Base-by-base conservation (phyloP, 345 rosid species). In the Angophora floribunda region DNA sequence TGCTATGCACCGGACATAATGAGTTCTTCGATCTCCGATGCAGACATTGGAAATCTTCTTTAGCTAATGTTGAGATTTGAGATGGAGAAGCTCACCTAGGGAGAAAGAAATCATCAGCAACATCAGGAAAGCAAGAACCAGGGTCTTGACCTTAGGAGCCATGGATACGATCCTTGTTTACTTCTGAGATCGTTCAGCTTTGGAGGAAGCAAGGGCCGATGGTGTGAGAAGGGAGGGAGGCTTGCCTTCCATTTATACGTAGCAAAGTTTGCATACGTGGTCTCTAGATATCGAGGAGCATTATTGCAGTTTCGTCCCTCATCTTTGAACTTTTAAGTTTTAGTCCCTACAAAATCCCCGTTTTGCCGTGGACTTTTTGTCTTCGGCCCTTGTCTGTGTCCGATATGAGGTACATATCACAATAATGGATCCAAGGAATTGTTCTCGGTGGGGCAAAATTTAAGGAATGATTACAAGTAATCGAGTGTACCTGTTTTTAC, bases 111-210 rank as follows among this genome's bases (percentile, higher is more conserved):
- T 80, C 87, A 90, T 79, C 67, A 95, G 90, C 87, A 93, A 19
- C 67, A 94, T 87, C 85, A 92, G 32, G 61, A 93, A 61, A 88
- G 41, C 47, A 59, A 89, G 88, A 63, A 92, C 9, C 26, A 95
- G 79, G 65, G 93, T 19, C 36, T 92, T 93, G 93, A 91, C 88
- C 88, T 91, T 87, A 44, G 65, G 86, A 90, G 94, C 93, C 98
- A 96, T 94, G 89, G 80, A 85, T 41, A 86, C 52, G 86, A 88
- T 85, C 67, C 41, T 87, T 82, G 13, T 17, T 17, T 86, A 88
- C 86, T 87, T 90, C 88, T 91, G 55, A 89, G 84, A 86, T 21
- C 32, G 86, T 41, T 24, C 21, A 22, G 61, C 22, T 53, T 90
- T 49, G 93, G 89, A 7, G 87, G 52, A 80, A 91, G 87, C n/a